A percentile compares a stretch with the other conserved stretches of the same genome.
phyloP scores from a whole-genome alignment of 495 filamentous ascomycete species.

The Astrocystis sublimbata region DNA sequence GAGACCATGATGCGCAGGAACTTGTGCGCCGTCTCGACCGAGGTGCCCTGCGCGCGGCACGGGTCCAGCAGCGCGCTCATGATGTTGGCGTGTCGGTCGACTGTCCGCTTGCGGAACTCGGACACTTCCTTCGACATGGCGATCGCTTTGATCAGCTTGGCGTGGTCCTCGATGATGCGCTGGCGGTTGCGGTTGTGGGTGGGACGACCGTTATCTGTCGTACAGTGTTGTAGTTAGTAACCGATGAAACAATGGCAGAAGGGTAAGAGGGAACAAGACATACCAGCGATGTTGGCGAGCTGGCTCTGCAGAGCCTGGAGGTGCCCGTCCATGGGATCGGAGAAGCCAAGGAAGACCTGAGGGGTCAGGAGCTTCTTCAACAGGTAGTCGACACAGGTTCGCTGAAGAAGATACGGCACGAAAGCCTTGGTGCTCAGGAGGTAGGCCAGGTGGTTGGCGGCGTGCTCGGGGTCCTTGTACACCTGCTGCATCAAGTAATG shows the following conservation, averaged over 20 bases:
- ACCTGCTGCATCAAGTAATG: slow-evolving; percentile 18
- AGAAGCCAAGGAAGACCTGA: slow-evolving; percentile 17
- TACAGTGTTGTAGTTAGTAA: not conserved
- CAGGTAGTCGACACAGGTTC: slow-evolving; percentile 16
- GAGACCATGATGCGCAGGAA: slow-evolving; percentile 23
- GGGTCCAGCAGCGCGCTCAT: slow-evolving; percentile 25
- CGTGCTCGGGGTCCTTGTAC: slow-evolving; percentile 11
- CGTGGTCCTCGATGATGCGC: slow-evolving; percentile 27
- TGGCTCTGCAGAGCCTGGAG: slow-evolving; percentile 14
- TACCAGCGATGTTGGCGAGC: slow-evolving; percentile 17
- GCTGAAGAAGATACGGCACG: slow-evolving; percentile 14
- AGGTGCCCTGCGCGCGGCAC: slow-evolving; percentile 10
- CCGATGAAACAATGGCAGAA: not conserved
- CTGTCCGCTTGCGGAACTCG: slow-evolving; percentile 16
- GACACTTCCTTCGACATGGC: not conserved
- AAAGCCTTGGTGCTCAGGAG: slow-evolving; percentile 7
- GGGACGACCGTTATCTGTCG: not conserved
- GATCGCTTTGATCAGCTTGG: slow-evolving; percentile 20
- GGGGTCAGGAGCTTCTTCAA: slow-evolving; percentile 18
- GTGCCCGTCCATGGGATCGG: slow-evolving; percentile 13
- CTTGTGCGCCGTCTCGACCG: slow-evolving; percentile 13
- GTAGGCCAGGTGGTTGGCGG: slow-evolving; percentile 10
- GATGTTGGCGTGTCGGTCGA: slow-evolving; percentile 24
- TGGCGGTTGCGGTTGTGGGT: slow-evolving; percentile 20
- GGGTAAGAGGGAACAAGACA: not conserved